Percentiles rank a stretch among this genome's conserved stretches.
Evolutionary conservation across 805 yeast species (phyloP).

Genomic region (Saturnispora dispora): DNA sequence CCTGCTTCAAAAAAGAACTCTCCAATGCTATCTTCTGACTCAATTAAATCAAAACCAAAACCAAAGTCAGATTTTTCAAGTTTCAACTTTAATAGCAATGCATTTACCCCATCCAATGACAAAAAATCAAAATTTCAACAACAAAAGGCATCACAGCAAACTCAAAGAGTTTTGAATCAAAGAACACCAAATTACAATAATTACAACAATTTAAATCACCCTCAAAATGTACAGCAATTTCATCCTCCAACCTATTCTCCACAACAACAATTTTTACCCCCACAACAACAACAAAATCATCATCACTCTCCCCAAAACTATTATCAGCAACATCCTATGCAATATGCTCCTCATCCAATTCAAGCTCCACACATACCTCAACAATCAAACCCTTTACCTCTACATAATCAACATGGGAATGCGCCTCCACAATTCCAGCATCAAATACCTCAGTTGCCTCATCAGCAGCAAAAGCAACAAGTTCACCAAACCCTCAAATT

Average conservation of each 20-base stretch:
- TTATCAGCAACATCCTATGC: background rate
- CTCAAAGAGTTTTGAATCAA: slow-evolving; percentile 12
- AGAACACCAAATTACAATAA: slow-evolving; percentile 30
- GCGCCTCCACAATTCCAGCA: slow-evolving; percentile 4
- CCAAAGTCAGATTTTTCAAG: slow-evolving; percentile 8
- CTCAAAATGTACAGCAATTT: slow-evolving; percentile 56
- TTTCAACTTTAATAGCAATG: background rate
- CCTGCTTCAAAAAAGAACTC: background rate
- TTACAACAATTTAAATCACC: slow-evolving; percentile 22
- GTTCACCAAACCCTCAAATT: background rate
- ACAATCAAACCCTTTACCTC: background rate
- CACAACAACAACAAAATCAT: background rate
- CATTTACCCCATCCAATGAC: slow-evolving; percentile 6
- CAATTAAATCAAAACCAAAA: slow-evolving; percentile 1
- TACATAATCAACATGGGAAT: background rate
- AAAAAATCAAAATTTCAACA: slow-evolving; percentile 1
- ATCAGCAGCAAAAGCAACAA: slow-evolving; percentile 4
- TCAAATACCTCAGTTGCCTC: slow-evolving; percentile 7
- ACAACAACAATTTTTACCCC: slow-evolving; percentile 9
- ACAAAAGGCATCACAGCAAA: slow-evolving; percentile 1
- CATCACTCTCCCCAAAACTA: background rate
- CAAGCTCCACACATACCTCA: background rate
- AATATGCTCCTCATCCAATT: background rate
- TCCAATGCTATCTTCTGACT: slow-evolving; percentile 6
- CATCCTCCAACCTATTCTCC: background rate